Percentiles rank a stretch among this genome's conserved stretches.
phyloP scores from a whole-genome alignment of 495 filamentous ascomycete species.

The Letharia lupina region DNA sequence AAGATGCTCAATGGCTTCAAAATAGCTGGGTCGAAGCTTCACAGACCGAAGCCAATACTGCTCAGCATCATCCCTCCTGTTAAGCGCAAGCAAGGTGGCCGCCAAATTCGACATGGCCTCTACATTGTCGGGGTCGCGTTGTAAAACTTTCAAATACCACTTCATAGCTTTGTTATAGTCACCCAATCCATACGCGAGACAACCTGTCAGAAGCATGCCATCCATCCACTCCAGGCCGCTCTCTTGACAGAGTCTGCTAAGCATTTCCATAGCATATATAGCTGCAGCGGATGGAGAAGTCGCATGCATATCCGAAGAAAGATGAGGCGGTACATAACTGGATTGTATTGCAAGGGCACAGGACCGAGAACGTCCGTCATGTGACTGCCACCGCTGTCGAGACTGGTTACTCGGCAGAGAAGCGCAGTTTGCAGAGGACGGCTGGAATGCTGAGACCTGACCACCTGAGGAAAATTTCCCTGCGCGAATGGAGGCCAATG shows the following conservation, averaged over 20 bases:
- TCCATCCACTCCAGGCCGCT: slow-evolving; percentile 92
- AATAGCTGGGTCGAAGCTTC: slow-evolving; percentile 75
- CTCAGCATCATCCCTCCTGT: slow-evolving; percentile 76
- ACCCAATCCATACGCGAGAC: slow-evolving; percentile 85
- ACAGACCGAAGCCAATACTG: slow-evolving; percentile 79
- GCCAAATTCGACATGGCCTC: slow-evolving; percentile 93
- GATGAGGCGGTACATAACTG: slow-evolving; percentile 21
- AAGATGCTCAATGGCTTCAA: slow-evolving; percentile 95
- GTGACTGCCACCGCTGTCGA: slow-evolving; percentile 13
- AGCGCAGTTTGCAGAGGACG: background rate
- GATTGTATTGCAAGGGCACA: slow-evolving; percentile 2
- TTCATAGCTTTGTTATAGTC: slow-evolving; percentile 77
- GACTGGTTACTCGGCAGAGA: background rate
- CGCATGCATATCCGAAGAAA: slow-evolving; percentile 38
- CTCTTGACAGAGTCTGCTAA: slow-evolving; percentile 74
- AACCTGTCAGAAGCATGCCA: slow-evolving; percentile 88
- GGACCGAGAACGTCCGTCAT: slow-evolving; percentile 6
- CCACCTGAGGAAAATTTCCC: background rate
- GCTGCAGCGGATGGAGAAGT: slow-evolving; percentile 51
- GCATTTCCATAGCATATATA: slow-evolving; percentile 63
- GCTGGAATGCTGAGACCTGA: slow-evolving; percentile 1
- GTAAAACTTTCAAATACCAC: slow-evolving; percentile 83
- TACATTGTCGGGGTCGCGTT: slow-evolving; percentile 75
- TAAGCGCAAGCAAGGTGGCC: slow-evolving; percentile 75
- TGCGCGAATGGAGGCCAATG: slow-evolving; percentile 2